Conservation (phyloP, 2,329 filamentous ascomycete species). For the Aspergillus glaucus region DNA sequence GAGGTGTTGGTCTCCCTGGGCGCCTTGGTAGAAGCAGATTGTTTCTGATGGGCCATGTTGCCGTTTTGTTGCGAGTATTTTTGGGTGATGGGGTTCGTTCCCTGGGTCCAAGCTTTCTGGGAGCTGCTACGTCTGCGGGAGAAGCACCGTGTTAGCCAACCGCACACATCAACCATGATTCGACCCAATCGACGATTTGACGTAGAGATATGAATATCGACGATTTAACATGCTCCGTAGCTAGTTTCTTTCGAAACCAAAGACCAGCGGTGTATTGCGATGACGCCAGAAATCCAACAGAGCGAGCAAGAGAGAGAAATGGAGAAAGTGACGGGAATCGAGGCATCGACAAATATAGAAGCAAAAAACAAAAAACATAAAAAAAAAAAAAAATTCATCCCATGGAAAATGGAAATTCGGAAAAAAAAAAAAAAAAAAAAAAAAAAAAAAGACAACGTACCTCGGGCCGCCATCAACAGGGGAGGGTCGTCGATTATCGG, state of each 20-base stretch:
- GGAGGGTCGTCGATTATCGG: conserved; percentile 50
- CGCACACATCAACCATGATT: background rate
- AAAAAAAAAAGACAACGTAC: conserved; percentile 36
- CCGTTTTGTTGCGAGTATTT: conserved; percentile 51
- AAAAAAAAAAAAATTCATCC: conserved; percentile 6
- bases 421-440: conserved; percentile 6
- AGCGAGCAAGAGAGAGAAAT: background rate
- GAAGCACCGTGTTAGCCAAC: conserved; percentile 17
- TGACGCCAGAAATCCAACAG: background rate
- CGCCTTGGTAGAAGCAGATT: conserved; percentile 32
- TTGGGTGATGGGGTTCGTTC: conserved; percentile 57
- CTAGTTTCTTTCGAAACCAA: background rate
- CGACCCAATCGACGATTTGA: background rate
- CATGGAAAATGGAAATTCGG: too few relatives aligned
- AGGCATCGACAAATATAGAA: conserved; percentile 4
- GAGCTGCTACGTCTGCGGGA: conserved; percentile 45
- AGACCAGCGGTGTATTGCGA: background rate
- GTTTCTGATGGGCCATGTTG: conserved; percentile 40
- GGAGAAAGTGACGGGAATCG: background rate
- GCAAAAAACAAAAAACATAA: conserved; percentile 7
- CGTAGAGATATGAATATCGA: too few relatives aligned
- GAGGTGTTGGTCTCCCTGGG: conserved; percentile 47
- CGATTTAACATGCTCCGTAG: background rate
- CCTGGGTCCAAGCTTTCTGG: conserved; percentile 56
- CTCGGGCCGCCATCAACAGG: conserved; percentile 50